These are phyloP conservation scores for Sporobolomyces pararoseus DNA, from an alignment of 768 basidiomycete genomes.

Conservation along the genomic window DNA sequence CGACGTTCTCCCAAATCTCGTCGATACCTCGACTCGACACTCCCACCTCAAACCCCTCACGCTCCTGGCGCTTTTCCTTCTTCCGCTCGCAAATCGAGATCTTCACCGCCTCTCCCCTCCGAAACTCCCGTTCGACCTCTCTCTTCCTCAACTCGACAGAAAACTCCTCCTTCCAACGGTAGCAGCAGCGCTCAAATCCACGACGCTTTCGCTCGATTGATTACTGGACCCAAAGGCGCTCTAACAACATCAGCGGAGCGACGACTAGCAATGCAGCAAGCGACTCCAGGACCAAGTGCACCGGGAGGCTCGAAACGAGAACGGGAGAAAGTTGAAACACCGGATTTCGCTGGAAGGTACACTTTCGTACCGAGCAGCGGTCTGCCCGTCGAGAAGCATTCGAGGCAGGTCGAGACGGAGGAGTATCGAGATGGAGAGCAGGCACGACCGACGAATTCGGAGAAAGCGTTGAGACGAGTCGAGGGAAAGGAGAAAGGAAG, in stretches of 20 bases:
- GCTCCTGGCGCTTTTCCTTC: constrained; percentile 34
- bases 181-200: constrained; percentile 21
- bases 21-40: background rate
- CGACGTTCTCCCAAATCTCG: constrained; percentile 1
- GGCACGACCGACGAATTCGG: constrained; percentile 7
- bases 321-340: constrained; percentile 15
- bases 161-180: background rate
- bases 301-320: background rate
- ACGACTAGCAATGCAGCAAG: background rate
- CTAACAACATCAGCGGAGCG: constrained; percentile 30
- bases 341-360: constrained; percentile 20
- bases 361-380: constrained; percentile 18
- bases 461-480: constrained; percentile 1
- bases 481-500: background rate
- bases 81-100: constrained; percentile 12
- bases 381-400: constrained; percentile 11
- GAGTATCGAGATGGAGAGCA: background rate
- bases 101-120: background rate
- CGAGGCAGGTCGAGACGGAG: background rate
- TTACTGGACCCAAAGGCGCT: constrained; percentile 35
- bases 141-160: background rate
- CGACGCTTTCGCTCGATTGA: constrained; percentile 33
- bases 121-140: background rate
- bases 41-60: constrained; percentile 15
- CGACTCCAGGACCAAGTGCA: background rate